phyloP scores from a whole-genome alignment of 106 monocot species.

The Narthecium ossifragum region DNA sequence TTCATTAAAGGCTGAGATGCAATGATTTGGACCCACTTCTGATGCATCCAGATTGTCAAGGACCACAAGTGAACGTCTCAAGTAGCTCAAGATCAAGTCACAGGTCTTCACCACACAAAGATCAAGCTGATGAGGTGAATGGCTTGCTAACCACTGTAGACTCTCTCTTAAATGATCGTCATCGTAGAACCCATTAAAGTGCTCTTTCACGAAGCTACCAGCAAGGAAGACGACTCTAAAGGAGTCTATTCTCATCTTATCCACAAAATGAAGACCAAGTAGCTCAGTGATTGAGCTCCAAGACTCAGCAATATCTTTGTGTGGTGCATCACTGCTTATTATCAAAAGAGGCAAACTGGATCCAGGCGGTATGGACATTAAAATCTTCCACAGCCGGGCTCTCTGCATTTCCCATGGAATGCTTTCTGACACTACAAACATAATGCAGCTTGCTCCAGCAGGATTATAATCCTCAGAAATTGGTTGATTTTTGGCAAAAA shows the following conservation, averaged over 20 bases:
- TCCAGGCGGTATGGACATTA: conserved; percentile 49
- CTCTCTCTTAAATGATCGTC: conserved; percentile 58
- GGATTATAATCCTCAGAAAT: conserved; percentile 24
- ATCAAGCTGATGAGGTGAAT: conserved; percentile 48
- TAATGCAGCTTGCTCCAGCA: conserved; percentile 43
- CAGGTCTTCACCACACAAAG: conserved; percentile 41
- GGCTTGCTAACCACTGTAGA: conserved; percentile 66
- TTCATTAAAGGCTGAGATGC: conserved; percentile 58
- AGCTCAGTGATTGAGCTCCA: conserved; percentile 23
- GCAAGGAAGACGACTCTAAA: conserved; percentile 43
- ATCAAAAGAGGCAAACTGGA: conserved; percentile 74
- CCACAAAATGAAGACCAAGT: conserved; percentile 42
- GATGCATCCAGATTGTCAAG: conserved; percentile 21
- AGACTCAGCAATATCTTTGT: conserved; percentile 18
- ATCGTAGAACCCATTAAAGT: conserved; percentile 43
- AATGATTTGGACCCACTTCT: conserved; percentile 41
- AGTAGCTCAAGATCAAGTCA: conserved; percentile 35
- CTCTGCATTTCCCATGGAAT: conserved; percentile 66
- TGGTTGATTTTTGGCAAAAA: conserved; percentile 10
- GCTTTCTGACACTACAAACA: conserved; percentile 57
- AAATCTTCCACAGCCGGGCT: conserved; percentile 40
- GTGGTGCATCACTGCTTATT: conserved; percentile 14
- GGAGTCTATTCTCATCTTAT: conserved; percentile 36
- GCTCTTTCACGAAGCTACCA: not conserved
- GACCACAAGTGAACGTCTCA: conserved; percentile 26